Evolutionary conservation across 2,329 filamentous ascomycete genomes (phyloP).

Genomic region (Botrytis tulipae): DNA sequence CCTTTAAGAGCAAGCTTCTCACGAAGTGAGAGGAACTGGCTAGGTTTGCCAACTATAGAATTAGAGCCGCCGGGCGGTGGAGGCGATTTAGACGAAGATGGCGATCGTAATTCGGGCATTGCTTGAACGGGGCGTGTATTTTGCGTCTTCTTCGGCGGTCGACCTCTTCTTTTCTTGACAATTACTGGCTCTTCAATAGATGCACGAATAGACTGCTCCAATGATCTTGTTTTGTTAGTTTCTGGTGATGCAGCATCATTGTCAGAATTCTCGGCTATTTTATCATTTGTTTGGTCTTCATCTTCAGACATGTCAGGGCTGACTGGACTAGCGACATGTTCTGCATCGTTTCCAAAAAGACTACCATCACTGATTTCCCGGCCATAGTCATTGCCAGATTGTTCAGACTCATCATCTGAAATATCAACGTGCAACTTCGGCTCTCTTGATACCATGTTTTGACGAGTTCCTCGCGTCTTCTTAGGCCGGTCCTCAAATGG

Average conservation of each 20-base stretch:
- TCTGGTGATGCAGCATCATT: neutral
- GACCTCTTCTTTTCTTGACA: constrained; percentile 29
- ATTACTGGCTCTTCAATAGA: constrained; percentile 13
- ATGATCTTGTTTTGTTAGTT: neutral
- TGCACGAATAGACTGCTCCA: neutral
- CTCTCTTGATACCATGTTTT: neutral
- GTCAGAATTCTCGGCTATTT: neutral
- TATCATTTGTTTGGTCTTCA: neutral
- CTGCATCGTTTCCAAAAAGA: constrained; percentile 6
- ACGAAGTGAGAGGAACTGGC: constrained; percentile 32
- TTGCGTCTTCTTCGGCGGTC: constrained; percentile 31
- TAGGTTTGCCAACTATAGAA: neutral
- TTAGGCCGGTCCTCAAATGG: neutral
- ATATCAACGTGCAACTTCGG: neutral
- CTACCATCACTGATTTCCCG: constrained; percentile 15
- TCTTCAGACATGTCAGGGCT: constrained; percentile 1
- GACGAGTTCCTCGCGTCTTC: neutral
- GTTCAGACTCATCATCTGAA: neutral
- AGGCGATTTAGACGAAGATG: constrained; percentile 14
- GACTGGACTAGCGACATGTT: neutral
- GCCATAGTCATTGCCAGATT: neutral
- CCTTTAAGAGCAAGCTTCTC: constrained; percentile 37
- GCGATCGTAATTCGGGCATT: constrained; percentile 11
- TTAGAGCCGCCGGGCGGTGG: neutral
- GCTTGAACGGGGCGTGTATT: neutral